Evolutionary conservation across 805 yeast species (phyloP), one percentile per base, ranked within the genome.

Genomic region (Pichia manshurica): DNA sequence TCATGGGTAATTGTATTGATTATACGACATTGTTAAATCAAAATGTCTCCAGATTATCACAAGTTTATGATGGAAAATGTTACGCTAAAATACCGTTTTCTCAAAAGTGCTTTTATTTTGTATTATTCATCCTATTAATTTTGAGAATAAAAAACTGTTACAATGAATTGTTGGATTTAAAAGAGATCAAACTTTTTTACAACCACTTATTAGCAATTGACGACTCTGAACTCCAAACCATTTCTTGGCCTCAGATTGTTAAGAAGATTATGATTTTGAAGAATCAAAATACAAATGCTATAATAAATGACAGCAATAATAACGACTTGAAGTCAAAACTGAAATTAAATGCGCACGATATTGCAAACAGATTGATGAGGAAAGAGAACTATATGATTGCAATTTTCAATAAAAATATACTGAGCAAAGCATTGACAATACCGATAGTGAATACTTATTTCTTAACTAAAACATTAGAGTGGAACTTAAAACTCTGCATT

Each of bases 351-450:
- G 96, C 98, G 4, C 96, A 90, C 63, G 93, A 84, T 58, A 87
- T 93, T 44, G 98, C 97, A 13, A 95, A 93, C 61, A 72, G 99
- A 49, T 85, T 93, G 48, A 90, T 93, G 99, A 73, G 99, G 51
- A 87, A 82, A 55, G 99, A 93, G 51, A 93, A 93, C 61, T 93
- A 90, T 63, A 74, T 89, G 73, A 88, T 93, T 60, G 96, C 97
- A 1, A 66, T 93, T 55, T 81, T 87, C 58, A 90, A 88, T 65
- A 86, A 82, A 55, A 79, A 85, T 49, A 69, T 91, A 1, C 66
- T 91, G 38, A 84, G 85, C 57, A 67, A 87, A 21, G 73, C 84
- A 0, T 61, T 88, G 16, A 79, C 82, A 1, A 52, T 63, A 5
- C 64, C 68, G 2, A 16, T 58, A 13, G 48, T 58, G 21, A 55